Base-by-base conservation (phyloP, 2,329 filamentous ascomycete species). In the Shiraia bambusicola region DNA sequence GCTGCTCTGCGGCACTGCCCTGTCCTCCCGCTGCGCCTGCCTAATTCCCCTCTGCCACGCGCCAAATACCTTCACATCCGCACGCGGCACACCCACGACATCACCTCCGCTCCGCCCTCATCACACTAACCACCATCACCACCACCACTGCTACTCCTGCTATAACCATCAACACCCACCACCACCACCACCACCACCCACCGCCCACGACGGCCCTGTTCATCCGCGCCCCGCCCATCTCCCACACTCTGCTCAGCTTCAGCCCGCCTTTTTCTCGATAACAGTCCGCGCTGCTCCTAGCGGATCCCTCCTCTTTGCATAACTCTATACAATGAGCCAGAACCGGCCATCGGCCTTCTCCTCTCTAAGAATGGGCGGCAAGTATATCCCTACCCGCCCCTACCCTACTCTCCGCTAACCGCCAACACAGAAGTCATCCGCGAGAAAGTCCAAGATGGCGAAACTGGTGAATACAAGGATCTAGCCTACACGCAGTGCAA, bases 401-500 rank as follows among this genome's bases (percentile, higher is more conserved):
- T 26, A n/a, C 34, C 31, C 33, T 36, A 34, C 28, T 42, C 19
- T 27, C 39, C 44, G 56, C 71, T 73, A 61, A 74, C 64, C 25
- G 10, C 32, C 35, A 15, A 15, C 34, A 44, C 66, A 97, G 93
- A 98, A 80, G 87, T 97, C 55, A 89, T 98, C 69, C 90, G 90
- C 70, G 93, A 98, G 76, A 97, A 95, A 77, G 93, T 98, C 57
- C 93, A 98, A 72, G 93, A 98, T 79, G 93, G 93, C 69, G 78
- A 95, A 56, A 98, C 93, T 11, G 93, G 93, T 62, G 93, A 98
- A 72, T 95, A 90, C 63, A 86, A 88, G 71, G 93, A 98, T 65
- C 83, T 98, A 74, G 89, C 95, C 70, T 98, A 98, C 73, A 97
- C 93, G 42, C 93, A 97, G 70, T 97, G 92, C 79, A 98, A 98